Percentiles rank a stretch among this genome's conserved stretches.
These are phyloP conservation scores for Hondaea fermentalgiana DNA, from an alignment of 108 stramenopile genomes.

Conservation along the genomic window DNA sequence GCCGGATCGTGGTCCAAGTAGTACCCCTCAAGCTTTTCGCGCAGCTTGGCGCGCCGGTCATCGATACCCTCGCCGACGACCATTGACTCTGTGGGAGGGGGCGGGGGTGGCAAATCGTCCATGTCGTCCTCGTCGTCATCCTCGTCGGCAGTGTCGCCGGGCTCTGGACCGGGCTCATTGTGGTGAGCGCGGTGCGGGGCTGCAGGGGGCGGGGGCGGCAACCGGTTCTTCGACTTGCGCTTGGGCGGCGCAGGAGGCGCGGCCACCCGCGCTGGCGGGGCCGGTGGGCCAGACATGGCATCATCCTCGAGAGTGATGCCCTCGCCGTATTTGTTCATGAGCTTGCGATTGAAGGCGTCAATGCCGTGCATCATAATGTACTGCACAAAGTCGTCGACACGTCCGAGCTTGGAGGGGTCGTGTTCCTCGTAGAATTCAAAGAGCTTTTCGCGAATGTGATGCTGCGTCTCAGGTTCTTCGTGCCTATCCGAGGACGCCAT, in stretches of 20 bases:
- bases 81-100: background rate
- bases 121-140: background rate
- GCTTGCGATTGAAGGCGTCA: constrained; percentile 8
- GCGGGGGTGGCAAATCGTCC: background rate
- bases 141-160: background rate
- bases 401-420: background rate
- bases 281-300: background rate
- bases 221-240: background rate
- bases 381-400: background rate
- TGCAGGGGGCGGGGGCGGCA: too few species aligned
- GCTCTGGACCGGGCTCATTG: background rate
- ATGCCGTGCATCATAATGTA: constrained; percentile 1
- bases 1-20: background rate
- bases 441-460: background rate
- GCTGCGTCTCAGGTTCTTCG: background rate
- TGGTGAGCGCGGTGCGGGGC: background rate
- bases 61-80: background rate
- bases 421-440: background rate
- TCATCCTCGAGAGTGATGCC: background rate
- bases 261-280: background rate
- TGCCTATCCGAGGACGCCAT: background rate
- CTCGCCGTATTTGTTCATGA: constrained; percentile 4
- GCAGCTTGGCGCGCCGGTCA: background rate
- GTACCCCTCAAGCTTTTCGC: background rate
- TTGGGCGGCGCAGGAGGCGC: background rate